Conservation (phyloP, 345 rosid species). For the Acer saccharum region DNA sequence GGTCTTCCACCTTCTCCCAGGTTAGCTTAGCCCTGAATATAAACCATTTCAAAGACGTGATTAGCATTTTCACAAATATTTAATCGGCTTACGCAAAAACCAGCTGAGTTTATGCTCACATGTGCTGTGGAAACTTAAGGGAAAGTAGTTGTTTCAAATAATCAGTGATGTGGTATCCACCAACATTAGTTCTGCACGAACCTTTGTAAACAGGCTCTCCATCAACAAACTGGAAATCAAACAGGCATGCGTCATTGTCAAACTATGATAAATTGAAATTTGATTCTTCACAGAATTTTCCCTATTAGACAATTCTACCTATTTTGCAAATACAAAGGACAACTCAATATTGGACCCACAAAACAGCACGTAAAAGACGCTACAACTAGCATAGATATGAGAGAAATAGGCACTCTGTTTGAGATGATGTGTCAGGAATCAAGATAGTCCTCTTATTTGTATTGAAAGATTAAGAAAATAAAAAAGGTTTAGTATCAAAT, state of each 20-base stretch:
- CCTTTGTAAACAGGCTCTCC: constrained; percentile 90
- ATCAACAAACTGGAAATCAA: constrained; percentile 62
- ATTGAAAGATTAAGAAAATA: neutral
- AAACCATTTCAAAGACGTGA: constrained; percentile 20
- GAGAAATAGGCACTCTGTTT: neutral
- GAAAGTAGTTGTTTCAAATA: constrained; percentile 92
- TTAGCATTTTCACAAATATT: neutral
- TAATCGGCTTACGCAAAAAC: constrained; percentile 16
- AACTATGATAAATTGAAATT: too few species aligned
- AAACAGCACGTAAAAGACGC: neutral
- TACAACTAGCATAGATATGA: neutral
- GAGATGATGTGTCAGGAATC: neutral
- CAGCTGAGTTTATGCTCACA: constrained; percentile 45
- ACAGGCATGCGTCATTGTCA: constrained; percentile 12
- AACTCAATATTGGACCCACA: constrained; percentile 4
- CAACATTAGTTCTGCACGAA: constrained; percentile 80
- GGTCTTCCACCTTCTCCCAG: constrained; percentile 97
- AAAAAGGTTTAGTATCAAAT: neutral
- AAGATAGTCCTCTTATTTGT: neutral
- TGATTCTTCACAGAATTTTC: neutral
- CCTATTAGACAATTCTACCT: neutral
- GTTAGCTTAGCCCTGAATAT: constrained; percentile 67
- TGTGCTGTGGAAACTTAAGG: constrained; percentile 88
- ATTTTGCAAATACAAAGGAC: neutral
- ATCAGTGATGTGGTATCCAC: constrained; percentile 91